Base-by-base conservation (phyloP, 768 basidiomycete species). In the Naganishia vishniacii region DNA sequence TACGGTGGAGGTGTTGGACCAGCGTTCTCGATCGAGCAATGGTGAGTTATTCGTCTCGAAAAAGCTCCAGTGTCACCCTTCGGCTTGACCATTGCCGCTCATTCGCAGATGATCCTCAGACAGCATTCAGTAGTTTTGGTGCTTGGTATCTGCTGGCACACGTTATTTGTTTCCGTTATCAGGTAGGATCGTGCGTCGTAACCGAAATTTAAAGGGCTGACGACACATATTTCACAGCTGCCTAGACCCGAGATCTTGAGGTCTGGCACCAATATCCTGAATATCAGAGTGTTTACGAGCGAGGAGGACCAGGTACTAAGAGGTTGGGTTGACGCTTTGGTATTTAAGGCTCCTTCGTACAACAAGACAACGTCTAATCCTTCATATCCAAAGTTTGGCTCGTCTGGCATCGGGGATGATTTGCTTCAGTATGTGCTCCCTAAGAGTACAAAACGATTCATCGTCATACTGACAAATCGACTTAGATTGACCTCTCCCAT, bases 381-480 rank as follows among this genome's bases (percentile, higher is more conserved):
- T n/a, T n/a, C n/a, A n/a, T n/a, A n/a, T n/a, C 25, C 37, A 7
- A 31, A 76, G 75, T 77, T 77, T 65, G 74, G 75, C n/a, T 70
- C 73, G n/a, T 72, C 73, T 48, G 75, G 75, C 28, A 77, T 77
- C 40, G 73, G 75, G 20, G 75, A 77, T 48, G 70, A 75, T 23
- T 68, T 73, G 26, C 63, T 77, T 0, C 65, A 72, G 71, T 73
- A 48, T 42, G 72, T 64, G n/a, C 0, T 37, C 32, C 6, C 3
- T 12, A 23, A 25, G 2, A 20, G 13, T 3, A 23, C 13, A 7
- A 29, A 11, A 15, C 9, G 48, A 13, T 37, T 40, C 62, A 56
- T 32, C 31, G 32, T 37, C 46, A 12, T 37, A 20, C 23, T 16
- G 20, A 40, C 20, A 34, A 34, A 40, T 16, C 29, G n/a, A 18